Conservation (phyloP, 2,329 filamentous ascomycete genomes). For the Herpotrichia juniperi region DNA sequence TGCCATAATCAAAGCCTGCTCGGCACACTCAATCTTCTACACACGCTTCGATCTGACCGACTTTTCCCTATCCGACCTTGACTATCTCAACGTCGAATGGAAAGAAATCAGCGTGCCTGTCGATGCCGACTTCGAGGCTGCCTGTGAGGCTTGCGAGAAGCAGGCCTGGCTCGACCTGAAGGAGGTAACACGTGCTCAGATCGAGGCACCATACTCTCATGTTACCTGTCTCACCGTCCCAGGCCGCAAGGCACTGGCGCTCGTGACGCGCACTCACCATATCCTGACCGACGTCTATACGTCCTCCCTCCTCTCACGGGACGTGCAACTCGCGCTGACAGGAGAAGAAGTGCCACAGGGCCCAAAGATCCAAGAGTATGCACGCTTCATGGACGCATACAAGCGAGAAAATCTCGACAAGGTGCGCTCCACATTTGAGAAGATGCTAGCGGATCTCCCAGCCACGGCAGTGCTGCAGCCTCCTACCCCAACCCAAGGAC, state of each 20-base stretch:
- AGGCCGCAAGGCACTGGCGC: conserved; percentile 6
- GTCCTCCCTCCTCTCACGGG: conserved; percentile 1
- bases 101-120: conserved; percentile 1
- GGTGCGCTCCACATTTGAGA: conserved; percentile 5
- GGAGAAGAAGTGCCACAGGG: conserved; percentile 5
- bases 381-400: conserved; percentile 7
- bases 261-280: conserved; percentile 10
- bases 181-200: neutral
- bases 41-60: conserved; percentile 7
- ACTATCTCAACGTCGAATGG: conserved; percentile 10
- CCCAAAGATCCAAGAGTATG: conserved; percentile 8
- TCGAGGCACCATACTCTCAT: conserved; percentile 10
- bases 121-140: conserved; percentile 7
- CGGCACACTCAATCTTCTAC: conserved; percentile 13
- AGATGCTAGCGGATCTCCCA: conserved; percentile 3
- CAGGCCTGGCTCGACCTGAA: conserved; percentile 5
- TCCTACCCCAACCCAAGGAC: neutral
- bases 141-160: conserved; percentile 7
- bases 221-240: conserved; percentile 13
- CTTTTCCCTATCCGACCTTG: conserved; percentile 4
- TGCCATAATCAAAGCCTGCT: conserved; percentile 2
- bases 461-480: conserved; percentile 4
- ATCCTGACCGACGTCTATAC: conserved; percentile 9
- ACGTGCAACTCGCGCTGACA: conserved; percentile 10
- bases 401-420: conserved; percentile 9